Base-by-base conservation (phyloP, 352 stramenopile genomes). In the Phytopythium oedochilum region DNA sequence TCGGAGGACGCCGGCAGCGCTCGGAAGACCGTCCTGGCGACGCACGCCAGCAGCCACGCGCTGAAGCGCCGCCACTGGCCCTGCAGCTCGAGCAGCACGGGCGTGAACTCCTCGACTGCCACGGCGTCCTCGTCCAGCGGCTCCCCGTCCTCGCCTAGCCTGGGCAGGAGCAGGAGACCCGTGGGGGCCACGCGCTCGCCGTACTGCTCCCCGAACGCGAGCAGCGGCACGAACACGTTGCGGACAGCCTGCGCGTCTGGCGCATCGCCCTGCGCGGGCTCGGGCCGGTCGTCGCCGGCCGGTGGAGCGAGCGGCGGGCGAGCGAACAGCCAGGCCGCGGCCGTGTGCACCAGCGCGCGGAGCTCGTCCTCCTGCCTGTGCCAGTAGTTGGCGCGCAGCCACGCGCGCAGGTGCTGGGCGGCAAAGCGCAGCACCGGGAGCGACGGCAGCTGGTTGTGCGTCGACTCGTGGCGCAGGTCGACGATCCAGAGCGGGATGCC, bases 401-500 rank as follows among this genome's bases (percentile, higher is more conserved):
- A 98, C 35, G 86, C 74, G 36, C 97, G 68, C 46, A 97, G 63
- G 53, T 96, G 93, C 20, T 83, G 69, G 5, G 88, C 75, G 18
- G 88, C 89, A 25, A 98, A 85, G 28, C 89, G 80, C 18, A 97
- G 77, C 34, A 96, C 78, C 6, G 83, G 71, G 8, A 98, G 64
- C 36, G 87, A 88, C n/a, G 93, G 93, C 42, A 98, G 64, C 48
- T 95, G 82, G 69, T 97, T 97, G 63, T 98, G 93, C 18, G 90
- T 95, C 23, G 90, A 91, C 55, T 97, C 91, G 61, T 98, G 93
- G 26, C 93, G 84, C 60, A 97, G 59, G 51, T 97, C 91, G 26
- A 98, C 93, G 55, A 98, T 79, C 93, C 93, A 98, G 11, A 89
- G 65, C 28, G 93, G 93, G 42, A 98, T 89, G 52, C 93, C 93